These are phyloP conservation scores for Aspergillus eucalypticola DNA, from an alignment of 2,329 filamentous ascomycete species.

Conservation along the genomic window DNA sequence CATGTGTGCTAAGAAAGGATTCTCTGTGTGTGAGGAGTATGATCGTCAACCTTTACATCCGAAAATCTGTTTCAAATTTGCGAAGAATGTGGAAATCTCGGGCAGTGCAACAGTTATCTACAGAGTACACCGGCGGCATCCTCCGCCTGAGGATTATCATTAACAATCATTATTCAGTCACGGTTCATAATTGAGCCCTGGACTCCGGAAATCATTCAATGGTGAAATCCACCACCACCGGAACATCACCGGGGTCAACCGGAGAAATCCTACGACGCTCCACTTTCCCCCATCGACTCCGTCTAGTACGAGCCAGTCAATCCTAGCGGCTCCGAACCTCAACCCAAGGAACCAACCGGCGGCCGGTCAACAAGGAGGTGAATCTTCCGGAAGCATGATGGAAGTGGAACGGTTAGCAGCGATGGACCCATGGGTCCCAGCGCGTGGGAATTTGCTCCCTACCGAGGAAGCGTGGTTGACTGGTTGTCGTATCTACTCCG, in stretches of 20 bases:
- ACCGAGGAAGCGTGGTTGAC: neutral
- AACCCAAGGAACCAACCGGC: neutral
- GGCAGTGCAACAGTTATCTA: neutral
- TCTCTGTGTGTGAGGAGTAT: too few species aligned
- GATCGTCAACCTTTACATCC: too few species aligned
- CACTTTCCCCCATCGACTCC: neutral
- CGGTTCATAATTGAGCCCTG: neutral
- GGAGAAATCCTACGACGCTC: neutral
- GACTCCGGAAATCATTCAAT: neutral
- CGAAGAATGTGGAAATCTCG: too few species aligned
- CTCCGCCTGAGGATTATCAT: neutral
- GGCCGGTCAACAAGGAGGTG: slow-evolving; percentile 1
- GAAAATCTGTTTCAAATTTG: too few species aligned
- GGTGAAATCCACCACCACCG: neutral
- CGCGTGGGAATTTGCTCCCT: neutral
- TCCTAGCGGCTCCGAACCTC: neutral
- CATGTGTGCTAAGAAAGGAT: too few species aligned
- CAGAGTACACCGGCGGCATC: neutral
- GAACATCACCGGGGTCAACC: slow-evolving; percentile 6
- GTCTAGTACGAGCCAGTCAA: neutral
- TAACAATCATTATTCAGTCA: neutral
- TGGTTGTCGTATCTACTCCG: neutral
- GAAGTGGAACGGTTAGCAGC: slow-evolving; percentile 2
- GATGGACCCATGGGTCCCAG: slow-evolving; percentile 4
- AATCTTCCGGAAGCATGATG: slow-evolving; percentile 9